Base-by-base conservation (phyloP, 1,284 basidiomycete species). In the Sporisorium exsertum region DNA sequence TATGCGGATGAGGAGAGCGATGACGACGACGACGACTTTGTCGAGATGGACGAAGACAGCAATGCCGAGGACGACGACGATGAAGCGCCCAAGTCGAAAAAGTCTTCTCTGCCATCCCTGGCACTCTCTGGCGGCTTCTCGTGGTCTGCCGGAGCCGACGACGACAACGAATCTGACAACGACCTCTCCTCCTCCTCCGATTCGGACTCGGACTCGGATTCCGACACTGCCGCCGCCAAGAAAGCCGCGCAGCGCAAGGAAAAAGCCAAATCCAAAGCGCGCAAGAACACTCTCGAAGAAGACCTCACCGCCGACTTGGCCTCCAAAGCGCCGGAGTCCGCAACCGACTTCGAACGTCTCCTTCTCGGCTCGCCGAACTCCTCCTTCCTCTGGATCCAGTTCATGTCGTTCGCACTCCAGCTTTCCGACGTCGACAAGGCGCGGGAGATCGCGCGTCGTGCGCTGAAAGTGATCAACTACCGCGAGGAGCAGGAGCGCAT, bases 331-430 rank as follows among this genome's bases (percentile, higher is more conserved):
- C 95, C 96, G 1, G 92, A 95, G 84, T 97, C 96, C 1, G 92
- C 92, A 64, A 90, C 92, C 51, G 96, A 99, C 84, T 99, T 97
- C 81, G 97, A 99, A 87, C 91, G 97, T 16, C 88, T 95, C 22
- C 89, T 99, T 37, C 89, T 98, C 29, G 93, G 94, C n/a, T 96
- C 95, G 0, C 97, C 97, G 5, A 95, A 97, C 86, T 97, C 94
- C 15, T 99, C 97, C 0, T 97, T 92, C 87, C 89, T 99, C 45
- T 99, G 97, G 97, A 92, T 99, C 71, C 96, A 97, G 86, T 99
- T 96, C 86, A 98, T 99, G 94, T 96, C 95, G 6, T 97, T 98
- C 90, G 94, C 96, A 77, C 88, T 99, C 5, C 94, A 95, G 79
- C 90, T 99, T 16, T 94, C 95, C 47, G 96, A 99, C 86, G 89